Base-by-base conservation (phyloP, 768 basidiomycete species). In the Scleroderma citrinum region DNA sequence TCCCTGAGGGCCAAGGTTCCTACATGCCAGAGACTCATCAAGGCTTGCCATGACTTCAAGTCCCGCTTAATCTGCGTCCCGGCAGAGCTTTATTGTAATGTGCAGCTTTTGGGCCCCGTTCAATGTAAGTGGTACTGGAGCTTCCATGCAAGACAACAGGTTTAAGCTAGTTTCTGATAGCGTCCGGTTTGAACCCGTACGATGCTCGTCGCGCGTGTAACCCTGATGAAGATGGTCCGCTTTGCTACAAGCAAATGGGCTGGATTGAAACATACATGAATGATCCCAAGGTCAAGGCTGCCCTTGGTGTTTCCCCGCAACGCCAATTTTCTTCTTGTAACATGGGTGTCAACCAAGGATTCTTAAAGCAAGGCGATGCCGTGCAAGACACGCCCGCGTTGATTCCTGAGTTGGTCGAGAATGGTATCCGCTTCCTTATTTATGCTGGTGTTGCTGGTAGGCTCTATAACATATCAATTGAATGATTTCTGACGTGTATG, bases 231-330 rank as follows among this genome's bases (percentile, higher is more conserved):
- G 85, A 93, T 52, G 86, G 84, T 3, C 71, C 77, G 2, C 71
- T 89, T 2, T 92, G 90, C 71, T 92, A 90, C 64, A 72, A 64
- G 50, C 76, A 95, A 69, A 83, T 96, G 78, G 59, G 66, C 16
- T 96, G 89, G 88, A 82, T 96, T 60, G 94, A 96, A 57, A 77
- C 73, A 1, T 97, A 84, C 78, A 74, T 97, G 77, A 96, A 97
- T 64, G 69, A 79, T 45, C 76, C 83, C 5, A 76, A 76, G 49
- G 72, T 83, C 64, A 95, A 95, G 72, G 77, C 75, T n/a, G 79
- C 81, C 7, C 76, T 94, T 24, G 92, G 92, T 41, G 90, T 80
- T 14, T 73, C 82, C 55, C 75, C 79, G 2, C 65, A 73, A 3
- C 64, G 69, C 43, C 70, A 72, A 1, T 92, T 91, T 60, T 71